Conservation (phyloP, 2,329 filamentous ascomycete genomes). For the Beauveria pseudobassiana region DNA sequence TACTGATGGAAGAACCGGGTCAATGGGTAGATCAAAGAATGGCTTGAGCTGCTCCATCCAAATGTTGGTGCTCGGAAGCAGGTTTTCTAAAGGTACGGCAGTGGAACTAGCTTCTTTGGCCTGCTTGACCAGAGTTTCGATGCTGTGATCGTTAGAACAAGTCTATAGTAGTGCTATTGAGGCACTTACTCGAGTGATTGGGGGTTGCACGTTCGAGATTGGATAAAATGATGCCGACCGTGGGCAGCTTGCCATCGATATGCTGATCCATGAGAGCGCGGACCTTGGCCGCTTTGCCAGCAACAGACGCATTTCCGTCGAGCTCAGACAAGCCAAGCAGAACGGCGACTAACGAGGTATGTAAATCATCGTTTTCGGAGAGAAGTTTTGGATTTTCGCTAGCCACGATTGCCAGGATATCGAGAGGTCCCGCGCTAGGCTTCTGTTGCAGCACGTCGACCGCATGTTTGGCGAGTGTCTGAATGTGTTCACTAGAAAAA, state of each 20-base stretch:
- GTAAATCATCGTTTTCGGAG: constrained; percentile 34
- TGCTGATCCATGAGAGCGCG: constrained; percentile 39
- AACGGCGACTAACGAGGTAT: constrained; percentile 43
- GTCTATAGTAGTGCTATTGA: not conserved
- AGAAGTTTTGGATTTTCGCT: constrained; percentile 34
- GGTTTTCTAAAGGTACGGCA: constrained; percentile 27
- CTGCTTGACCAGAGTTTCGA: constrained; percentile 48
- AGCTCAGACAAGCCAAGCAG: constrained; percentile 49
- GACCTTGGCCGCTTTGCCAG: constrained; percentile 34
- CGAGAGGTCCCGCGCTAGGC: constrained; percentile 37
- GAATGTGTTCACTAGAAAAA: constrained; percentile 28
- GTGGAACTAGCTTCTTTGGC: constrained; percentile 26
- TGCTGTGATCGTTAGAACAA: constrained; percentile 22
- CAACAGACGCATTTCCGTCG: constrained; percentile 26
- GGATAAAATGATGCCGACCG: constrained; percentile 45
- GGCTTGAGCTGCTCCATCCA: constrained; percentile 59
- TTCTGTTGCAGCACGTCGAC: constrained; percentile 24
- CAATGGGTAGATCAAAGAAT: constrained; percentile 45
- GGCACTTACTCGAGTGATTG: constrained; percentile 43
- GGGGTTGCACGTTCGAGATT: constrained; percentile 43
- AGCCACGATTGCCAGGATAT: constrained; percentile 35
- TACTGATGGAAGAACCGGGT: constrained; percentile 67
- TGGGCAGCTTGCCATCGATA: constrained; percentile 33
- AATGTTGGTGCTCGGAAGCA: constrained; percentile 55
- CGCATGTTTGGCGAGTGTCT: constrained; percentile 27